Base-by-base conservation (phyloP, 177 flowering plant genomes). In the Tripterygium wilfordii region DNA sequence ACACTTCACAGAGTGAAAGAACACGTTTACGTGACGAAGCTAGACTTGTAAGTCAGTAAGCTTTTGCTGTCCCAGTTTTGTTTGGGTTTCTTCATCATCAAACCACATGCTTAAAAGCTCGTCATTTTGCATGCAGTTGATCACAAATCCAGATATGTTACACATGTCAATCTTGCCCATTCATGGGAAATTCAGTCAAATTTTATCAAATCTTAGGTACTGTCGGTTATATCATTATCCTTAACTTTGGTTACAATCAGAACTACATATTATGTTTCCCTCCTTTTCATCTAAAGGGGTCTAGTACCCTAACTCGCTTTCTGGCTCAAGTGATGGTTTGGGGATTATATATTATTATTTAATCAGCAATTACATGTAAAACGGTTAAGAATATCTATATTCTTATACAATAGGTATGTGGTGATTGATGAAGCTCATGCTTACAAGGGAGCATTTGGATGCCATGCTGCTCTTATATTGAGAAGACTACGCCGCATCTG, bases 91-190 rank as follows among this genome's bases (percentile, higher is more conserved):
- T n/a, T n/a, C 27, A 36, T 44, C 17, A 21, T 40, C 57, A 18
- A 21, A 27, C 17, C 41, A 36, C 33, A 22, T 49, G 31, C 36
- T 59, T 28, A 63, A 39, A 36, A 31, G 36, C 16, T 36, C 56
- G 24, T 45, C 17, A 6, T 13, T 27, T 35, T 42, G 8, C 19
- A 4, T 75, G 71, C 82, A 91, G 98, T 65, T 91, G 67, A 91
- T 91, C 51, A 85, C 98, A 52, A 91, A 91, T 74, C 98, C 98
- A 33, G 98, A 91, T 64, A 91, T 91, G 98, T 53, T 91, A 35
- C 96, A 91, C 48, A 54, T 79, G 68, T 88, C 98, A 62, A 77
- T 91, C 56, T 70, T 91, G 75, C 98, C 98, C 26, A 72, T 50
- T 53, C 98, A 91, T 69, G 31, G 61, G 43, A 66, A 79, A 45